Conservation (phyloP, 352 stramenopile species). For the Phytophthora lateralis region DNA sequence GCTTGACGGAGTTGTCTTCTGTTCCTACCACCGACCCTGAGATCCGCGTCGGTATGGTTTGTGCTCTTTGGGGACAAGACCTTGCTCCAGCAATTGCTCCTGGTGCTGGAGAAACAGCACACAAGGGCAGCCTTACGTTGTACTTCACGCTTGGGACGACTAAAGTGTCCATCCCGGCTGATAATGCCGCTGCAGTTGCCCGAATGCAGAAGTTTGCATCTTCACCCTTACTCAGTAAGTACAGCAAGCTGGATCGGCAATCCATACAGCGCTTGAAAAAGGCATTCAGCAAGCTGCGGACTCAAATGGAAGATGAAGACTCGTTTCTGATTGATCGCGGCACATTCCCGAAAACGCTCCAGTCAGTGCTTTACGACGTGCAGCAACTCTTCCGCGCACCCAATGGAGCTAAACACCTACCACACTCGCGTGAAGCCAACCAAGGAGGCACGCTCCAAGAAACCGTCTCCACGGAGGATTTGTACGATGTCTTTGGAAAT, state of each 20-base stretch:
- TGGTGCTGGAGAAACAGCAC: not conserved
- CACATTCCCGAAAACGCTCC: slow-evolving; percentile 37
- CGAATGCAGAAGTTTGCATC: slow-evolving; percentile 57
- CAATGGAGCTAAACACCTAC: slow-evolving; percentile 2
- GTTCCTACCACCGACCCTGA: slow-evolving; percentile 59
- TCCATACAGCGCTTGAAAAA: slow-evolving; percentile 37
- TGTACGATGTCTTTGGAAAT: slow-evolving; percentile 57
- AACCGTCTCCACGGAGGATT: not conserved
- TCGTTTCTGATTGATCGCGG: slow-evolving; percentile 57
- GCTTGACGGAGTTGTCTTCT: slow-evolving; percentile 45
- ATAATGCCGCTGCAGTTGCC: slow-evolving; percentile 25
- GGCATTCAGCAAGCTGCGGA: slow-evolving; percentile 49
- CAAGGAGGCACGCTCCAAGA: not conserved
- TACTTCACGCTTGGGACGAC: slow-evolving; percentile 73
- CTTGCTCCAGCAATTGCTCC: slow-evolving; percentile 50
- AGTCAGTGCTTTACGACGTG: slow-evolving; percentile 35
- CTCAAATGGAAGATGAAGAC: slow-evolving; percentile 68
- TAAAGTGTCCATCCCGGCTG: slow-evolving; percentile 35
- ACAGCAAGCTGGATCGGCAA: slow-evolving; percentile 33
- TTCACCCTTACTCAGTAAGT: slow-evolving; percentile 60
- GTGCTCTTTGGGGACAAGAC: slow-evolving; percentile 60
- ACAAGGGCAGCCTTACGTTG: slow-evolving; percentile 37
- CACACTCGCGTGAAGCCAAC: not conserved
- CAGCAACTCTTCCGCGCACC: slow-evolving; percentile 44
- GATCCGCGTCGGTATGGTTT: slow-evolving; percentile 64